A percentile compares a stretch with the other conserved stretches of the same genome.
Conservation (phyloP, 495 filamentous ascomycete species). For the Tuber aestivum region DNA sequence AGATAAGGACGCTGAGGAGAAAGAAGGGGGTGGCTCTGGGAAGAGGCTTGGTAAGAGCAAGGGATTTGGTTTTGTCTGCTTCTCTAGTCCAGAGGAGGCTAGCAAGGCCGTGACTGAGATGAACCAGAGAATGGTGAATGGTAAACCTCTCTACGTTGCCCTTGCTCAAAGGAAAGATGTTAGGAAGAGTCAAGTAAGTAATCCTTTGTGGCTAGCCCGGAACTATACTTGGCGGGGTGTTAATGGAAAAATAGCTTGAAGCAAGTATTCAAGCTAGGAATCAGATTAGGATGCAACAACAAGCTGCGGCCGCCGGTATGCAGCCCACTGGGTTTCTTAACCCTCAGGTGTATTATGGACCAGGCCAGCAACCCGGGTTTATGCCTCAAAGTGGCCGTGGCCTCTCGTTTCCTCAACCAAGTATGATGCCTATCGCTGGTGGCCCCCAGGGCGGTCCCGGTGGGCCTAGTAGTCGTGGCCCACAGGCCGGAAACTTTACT, state of each 20-base stretch:
- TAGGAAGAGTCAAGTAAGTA: constrained; percentile 73
- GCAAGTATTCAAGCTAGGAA: constrained; percentile 98
- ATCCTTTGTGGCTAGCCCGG: background rate
- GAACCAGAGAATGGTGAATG: constrained; percentile 97
- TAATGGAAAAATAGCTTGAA: constrained; percentile 58
- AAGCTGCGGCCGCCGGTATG: constrained; percentile 86
- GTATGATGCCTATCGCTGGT: constrained; percentile 78
- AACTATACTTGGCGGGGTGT: background rate
- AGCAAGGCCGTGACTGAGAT: constrained; percentile 98
- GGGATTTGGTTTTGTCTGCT: constrained; percentile 99
- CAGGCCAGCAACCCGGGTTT: constrained; percentile 76
- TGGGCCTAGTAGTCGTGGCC: constrained; percentile 48
- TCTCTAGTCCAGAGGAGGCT: constrained; percentile 96
- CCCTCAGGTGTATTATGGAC: constrained; percentile 74
- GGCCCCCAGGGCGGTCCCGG: constrained; percentile 69
- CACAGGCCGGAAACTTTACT: constrained; percentile 44
- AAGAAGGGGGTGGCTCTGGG: constrained; percentile 52
- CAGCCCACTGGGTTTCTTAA: constrained; percentile 34
- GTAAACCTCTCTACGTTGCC: constrained; percentile 96
- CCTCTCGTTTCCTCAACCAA: constrained; percentile 79
- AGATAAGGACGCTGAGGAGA: constrained; percentile 54
- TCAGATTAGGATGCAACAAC: constrained; percentile 95
- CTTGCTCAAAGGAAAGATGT: constrained; percentile 99
- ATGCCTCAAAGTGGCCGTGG: constrained; percentile 66
- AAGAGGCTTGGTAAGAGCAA: constrained; percentile 92